Base-by-base conservation (phyloP, 2,329 filamentous ascomycete species). In the Didymella pomorum region DNA sequence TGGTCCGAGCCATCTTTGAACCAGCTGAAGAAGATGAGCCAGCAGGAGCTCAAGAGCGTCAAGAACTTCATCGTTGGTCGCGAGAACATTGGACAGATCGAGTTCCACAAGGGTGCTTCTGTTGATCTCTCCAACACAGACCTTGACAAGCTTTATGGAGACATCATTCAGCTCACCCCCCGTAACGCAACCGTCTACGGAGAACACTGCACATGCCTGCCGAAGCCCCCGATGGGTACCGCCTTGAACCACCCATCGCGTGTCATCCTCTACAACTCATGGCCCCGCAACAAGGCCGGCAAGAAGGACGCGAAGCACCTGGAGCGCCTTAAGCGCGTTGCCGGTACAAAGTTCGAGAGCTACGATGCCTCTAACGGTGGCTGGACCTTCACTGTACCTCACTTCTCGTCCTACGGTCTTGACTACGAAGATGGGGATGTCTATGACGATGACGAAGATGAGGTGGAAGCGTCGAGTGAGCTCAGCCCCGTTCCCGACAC, bases 401-500 rank as follows among this genome's bases (percentile, higher is more conserved):
- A 99, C 77, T 99, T 96, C 76, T 98, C 94, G 1, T 97, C 93
- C 1, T 99, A 99, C 73, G 93, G 91, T 39, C 83, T 98, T 52
- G 90, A 94, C 63, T 92, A 91, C 39, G 79, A 79, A 41, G 80
- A 83, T 28, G 79, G 79, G 41, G 80, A 83, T 29, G 83, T 91
- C 39, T 73, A 70, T 58, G 70, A 66, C 47, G 91, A 93, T 44
- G 89, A 92, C 47, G 91, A 93, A 43, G 89, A 92, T 26, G 89
- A 91, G 49, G 81, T 83, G 61, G 70, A 71, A 9, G 67, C 68
- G 28, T 71, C 72, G n/a, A 76, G 73, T 56, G 66, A 67, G 42
- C 68, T 81, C 16, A 79, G 76, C 60, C 74, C 76, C 54, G 62
- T 73, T 58, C 67, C 74, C 18, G 82, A 84, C 68, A 85, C 79